Conservation (phyloP, 345 rosid species). For the Psidium guajava region DNA sequence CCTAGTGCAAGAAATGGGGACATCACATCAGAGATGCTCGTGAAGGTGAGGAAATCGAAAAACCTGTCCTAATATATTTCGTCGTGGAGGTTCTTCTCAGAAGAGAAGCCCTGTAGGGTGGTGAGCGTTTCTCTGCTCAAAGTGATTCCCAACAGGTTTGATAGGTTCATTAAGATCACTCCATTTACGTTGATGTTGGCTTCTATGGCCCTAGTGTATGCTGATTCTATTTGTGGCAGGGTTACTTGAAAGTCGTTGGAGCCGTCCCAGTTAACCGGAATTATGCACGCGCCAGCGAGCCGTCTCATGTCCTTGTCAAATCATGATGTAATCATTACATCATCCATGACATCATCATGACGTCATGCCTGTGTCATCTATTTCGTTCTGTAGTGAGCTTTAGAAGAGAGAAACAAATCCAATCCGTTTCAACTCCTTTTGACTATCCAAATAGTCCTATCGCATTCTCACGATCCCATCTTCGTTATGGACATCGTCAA, state of each 20-base stretch:
- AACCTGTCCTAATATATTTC: slow-evolving; percentile 4
- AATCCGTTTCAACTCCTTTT: no score
- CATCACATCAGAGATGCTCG: slow-evolving; percentile 25
- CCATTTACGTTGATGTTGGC: slow-evolving; percentile 3
- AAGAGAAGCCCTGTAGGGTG: not conserved
- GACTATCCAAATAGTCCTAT: no score
- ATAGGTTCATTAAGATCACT: slow-evolving; percentile 6
- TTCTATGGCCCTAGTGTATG: slow-evolving; percentile 21
- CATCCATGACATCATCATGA: no score
- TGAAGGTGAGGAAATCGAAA: slow-evolving; percentile 9
- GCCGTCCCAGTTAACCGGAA: slow-evolving; percentile 58
- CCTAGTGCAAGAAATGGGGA: no score
- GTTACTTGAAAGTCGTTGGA: slow-evolving; percentile 51
- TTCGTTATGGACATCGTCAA: no score
- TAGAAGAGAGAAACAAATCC: no score
- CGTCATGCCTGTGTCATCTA: no score
- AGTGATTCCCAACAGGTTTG: slow-evolving; percentile 9
- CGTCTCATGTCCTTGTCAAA: slow-evolving; percentile 64
- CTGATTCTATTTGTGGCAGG: slow-evolving; percentile 31
- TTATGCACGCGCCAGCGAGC: slow-evolving; percentile 53
- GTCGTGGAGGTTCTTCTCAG: slow-evolving; percentile 4
- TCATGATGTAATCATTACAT: no score
- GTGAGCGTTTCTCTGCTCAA: not conserved
- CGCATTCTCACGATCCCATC: no score
- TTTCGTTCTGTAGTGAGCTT: no score